Percentiles rank a stretch among this genome's conserved stretches.
phyloP scores from a whole-genome alignment of 1,284 basidiomycete genomes.

The Melampsora occidentalis region DNA sequence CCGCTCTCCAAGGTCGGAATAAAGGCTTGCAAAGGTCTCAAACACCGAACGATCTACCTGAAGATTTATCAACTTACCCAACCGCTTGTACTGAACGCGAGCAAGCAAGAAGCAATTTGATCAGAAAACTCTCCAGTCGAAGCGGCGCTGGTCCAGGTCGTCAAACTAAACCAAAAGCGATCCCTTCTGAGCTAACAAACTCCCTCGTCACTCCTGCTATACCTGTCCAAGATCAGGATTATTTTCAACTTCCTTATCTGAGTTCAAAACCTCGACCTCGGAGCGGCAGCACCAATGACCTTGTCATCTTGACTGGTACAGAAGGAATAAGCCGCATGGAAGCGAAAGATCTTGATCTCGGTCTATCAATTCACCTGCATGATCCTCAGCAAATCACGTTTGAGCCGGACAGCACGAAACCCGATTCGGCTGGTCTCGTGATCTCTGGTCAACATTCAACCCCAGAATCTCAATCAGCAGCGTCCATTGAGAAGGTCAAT shows the following conservation, averaged over 20 bases:
- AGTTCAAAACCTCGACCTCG: not conserved
- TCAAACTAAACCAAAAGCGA: not conserved
- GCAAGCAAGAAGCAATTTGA: constrained; percentile 32
- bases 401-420: not conserved
- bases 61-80: not conserved
- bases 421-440: not conserved
- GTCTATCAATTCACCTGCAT: not conserved
- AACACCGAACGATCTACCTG: not conserved
- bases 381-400: not conserved
- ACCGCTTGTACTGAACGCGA: constrained; percentile 17
- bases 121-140: constrained; percentile 39
- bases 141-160: not conserved
- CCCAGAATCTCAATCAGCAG: not conserved
- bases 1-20: not conserved
- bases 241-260: not conserved
- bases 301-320: not conserved
- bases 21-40: not conserved
- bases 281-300: not conserved
- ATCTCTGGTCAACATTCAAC: not conserved
- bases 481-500: not conserved
- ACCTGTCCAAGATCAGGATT: not conserved
- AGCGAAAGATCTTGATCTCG: not conserved
- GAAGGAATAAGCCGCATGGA: not conserved
- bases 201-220: not conserved
- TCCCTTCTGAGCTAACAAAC: not conserved